Evolutionary conservation across 2,329 filamentous ascomycete genomes (phyloP), one percentile per base, ranked within the genome.

Genomic region (Sporothrix luriei): DNA sequence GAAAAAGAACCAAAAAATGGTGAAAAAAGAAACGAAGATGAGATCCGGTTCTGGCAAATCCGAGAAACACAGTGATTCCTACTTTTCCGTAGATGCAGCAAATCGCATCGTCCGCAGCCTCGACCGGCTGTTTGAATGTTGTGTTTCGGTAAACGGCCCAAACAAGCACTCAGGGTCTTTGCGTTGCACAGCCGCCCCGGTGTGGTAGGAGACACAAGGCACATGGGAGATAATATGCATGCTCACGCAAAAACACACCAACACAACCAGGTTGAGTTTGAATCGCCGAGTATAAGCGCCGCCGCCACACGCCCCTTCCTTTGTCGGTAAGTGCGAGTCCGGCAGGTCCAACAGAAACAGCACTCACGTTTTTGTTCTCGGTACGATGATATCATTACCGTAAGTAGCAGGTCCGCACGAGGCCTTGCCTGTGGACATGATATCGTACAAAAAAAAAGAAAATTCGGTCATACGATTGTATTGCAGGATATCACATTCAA

Each of bases 41-140:
- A 46, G 26, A 29, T 16, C 43, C 57, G 57, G 57, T 10, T 62
- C 57, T 46, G 38, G 38, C 21, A 43, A 61, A 14, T 6, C 57
- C 57, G 57, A 62, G 38, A 29, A 43, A 64, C 14, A 49, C 26
- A 33, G 19, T 1, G 4, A 16, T 49, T 33, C 19, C 24, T 16
- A 64, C n/a, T 46, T 49, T 64, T 14, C 21, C 16, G 40, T 49
- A 19, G 40, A 48, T 64, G 16, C 29, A 66, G 2, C 62, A 52
- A 66, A 52, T 40, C 46, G 48, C 29, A 66, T 51, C 62, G 3
- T 13, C 54, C 40, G 21, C 51, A 33, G 66, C 13, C 33, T 68
- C 66, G 14, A 13, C 52, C 52, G 66, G 66, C 66, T 68, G 66
- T 68, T 68, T 59, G 40, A 49, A 24, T 33, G 51, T 57, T 49